Base-by-base conservation (phyloP, 495 filamentous ascomycete genomes). In the Penicillium nucicola region DNA sequence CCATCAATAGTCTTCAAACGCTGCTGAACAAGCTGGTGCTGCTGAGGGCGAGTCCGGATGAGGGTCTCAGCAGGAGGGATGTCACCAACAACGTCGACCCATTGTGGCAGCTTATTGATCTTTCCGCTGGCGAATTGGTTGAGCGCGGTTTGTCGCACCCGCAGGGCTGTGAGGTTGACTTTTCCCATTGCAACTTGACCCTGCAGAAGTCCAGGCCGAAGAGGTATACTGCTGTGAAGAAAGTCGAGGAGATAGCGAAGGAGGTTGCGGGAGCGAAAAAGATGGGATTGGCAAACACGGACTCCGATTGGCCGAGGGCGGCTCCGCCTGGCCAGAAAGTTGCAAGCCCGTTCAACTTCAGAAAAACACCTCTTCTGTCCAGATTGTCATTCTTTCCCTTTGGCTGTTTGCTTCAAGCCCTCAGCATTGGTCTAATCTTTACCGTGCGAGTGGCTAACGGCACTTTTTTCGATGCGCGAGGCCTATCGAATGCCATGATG, bases 11-110 rank as follows among this genome's bases (percentile, higher is more conserved):
- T 74, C 54, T 73, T 81, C 33, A 72, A 54, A 48, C 80, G 77
- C 38, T 74, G 73, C 23, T 61, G 57, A 37, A 74, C 67, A 52
- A 86, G 77, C 55, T 85, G 80, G 48, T 86, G 81, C 35, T 86
- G 83, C 22, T 84, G 72, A 14, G 88, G 77, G 50, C 83, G 81
- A 42, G 81, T 79, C 13, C 88, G 85, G 43, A 86, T 79, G 42
- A 95, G 76, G 22, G 82, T 79, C 70, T 95, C 87, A 33, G 89
- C 70, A 1, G 93, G 92, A 13, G 92, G 92, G 47, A 93, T 84
- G 41, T 81, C 71, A 45, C 78, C 74, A 37, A 97, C 66, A 9
- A 86, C 85, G 31, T 83, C 68, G 62, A 87, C 84, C 95, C 93
- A 97, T 56, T 81, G 70, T 6, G 92, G 91, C 36, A 83, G 67